These are phyloP conservation scores for Dothideomycetes sp. DNA, from an alignment of 2,329 filamentous ascomycete species.

Conservation along the genomic window DNA sequence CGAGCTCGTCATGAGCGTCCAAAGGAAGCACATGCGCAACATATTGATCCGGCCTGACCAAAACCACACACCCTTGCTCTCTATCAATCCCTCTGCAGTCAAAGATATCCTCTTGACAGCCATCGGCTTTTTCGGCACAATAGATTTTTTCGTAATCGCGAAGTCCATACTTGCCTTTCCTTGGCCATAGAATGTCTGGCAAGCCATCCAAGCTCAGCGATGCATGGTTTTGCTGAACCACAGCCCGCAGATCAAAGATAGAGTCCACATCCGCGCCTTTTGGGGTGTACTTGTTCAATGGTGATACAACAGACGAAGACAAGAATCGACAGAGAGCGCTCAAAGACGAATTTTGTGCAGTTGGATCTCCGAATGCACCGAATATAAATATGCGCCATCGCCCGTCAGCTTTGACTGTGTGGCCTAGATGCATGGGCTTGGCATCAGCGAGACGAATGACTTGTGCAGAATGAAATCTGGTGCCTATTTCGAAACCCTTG, in stretches of 20 bases:
- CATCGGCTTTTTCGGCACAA: conserved; percentile 33
- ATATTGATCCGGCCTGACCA: conserved; percentile 58
- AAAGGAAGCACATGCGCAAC: conserved; percentile 30
- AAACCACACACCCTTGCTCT: conserved; percentile 45
- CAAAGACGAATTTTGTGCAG: background rate
- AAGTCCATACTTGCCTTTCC: conserved; percentile 23
- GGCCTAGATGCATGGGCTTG: conserved; percentile 41
- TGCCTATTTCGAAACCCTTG: conserved; percentile 30
- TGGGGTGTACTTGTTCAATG: conserved; percentile 25
- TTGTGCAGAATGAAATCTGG: conserved; percentile 43
- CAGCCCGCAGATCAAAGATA: conserved; percentile 42
- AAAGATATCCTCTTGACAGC: conserved; percentile 34
- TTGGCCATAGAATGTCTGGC: conserved; percentile 32
- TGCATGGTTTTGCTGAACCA: conserved; percentile 18
- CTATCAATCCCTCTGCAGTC: conserved; percentile 47
- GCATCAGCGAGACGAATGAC: conserved; percentile 51
- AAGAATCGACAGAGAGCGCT: conserved; percentile 1
- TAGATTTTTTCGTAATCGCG: conserved; percentile 31
- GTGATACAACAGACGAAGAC: conserved; percentile 12
- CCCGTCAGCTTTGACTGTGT: conserved; percentile 40
- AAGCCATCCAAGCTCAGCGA: conserved; percentile 14
- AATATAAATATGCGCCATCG: conserved; percentile 43
- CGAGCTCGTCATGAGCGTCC: conserved; percentile 11
- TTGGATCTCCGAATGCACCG: conserved; percentile 25
- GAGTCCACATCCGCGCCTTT: conserved; percentile 28